Evolutionary conservation across 2,329 filamentous ascomycete genomes (phyloP).

Genomic region (Davidsoniella virescens): DNA sequence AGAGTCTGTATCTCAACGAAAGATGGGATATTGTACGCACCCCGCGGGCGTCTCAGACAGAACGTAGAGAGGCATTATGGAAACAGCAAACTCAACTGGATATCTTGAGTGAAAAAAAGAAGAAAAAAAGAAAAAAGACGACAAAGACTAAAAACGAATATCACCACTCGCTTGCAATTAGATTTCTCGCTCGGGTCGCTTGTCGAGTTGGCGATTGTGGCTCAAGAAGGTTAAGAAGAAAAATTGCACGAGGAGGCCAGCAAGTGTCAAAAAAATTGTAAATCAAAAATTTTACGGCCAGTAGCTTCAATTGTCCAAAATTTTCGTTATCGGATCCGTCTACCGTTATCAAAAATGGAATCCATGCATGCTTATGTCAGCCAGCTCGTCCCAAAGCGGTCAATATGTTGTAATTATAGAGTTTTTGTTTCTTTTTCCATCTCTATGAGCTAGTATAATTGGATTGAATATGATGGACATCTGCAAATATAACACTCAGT

Average conservation of each 20-base stretch:
- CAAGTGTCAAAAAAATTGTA: slow-evolving; percentile 8
- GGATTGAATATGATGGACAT: too few relatives aligned
- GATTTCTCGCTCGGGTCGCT: slow-evolving; percentile 10
- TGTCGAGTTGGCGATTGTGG: slow-evolving; percentile 3
- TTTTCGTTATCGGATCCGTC: slow-evolving; percentile 13
- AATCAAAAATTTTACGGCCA: slow-evolving; percentile 13
- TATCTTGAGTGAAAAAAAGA: background rate
- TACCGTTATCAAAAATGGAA: slow-evolving; percentile 13
- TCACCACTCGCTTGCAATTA: slow-evolving; percentile 7
- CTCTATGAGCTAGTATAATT: too few relatives aligned
- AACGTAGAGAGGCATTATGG: slow-evolving; percentile 53
- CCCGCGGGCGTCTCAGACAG: slow-evolving; percentile 82
- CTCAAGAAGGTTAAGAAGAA: slow-evolving; percentile 9
- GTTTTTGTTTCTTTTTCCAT: too few relatives aligned
- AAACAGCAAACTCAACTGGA: background rate
- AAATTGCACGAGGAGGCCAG: slow-evolving; percentile 10
- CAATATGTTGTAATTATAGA: background rate
- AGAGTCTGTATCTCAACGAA: background rate
- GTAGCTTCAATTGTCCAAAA: slow-evolving; percentile 13
- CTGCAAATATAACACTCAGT: too few relatives aligned
- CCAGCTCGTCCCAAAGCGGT: slow-evolving; percentile 1
- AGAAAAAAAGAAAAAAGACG: slow-evolving; percentile 1
- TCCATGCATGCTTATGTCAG: slow-evolving; percentile 12
- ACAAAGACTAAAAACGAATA: slow-evolving; percentile 5
- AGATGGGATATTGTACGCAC: slow-evolving; percentile 27